Base-by-base conservation (phyloP, 495 filamentous ascomycete genomes). In the Aspergillus bertholletiae region DNA sequence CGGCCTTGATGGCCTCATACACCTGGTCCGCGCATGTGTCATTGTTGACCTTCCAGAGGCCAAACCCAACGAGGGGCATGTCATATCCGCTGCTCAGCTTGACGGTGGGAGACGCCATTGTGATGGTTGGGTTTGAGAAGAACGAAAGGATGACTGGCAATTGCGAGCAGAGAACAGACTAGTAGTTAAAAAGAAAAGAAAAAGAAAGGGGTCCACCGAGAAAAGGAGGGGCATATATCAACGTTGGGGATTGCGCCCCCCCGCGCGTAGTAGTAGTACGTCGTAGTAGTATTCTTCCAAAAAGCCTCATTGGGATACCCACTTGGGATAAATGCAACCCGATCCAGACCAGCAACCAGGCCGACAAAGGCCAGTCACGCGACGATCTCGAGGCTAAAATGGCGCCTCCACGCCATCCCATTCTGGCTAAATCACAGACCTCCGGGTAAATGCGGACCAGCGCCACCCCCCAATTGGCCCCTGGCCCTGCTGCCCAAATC, bases 1-100 rank as follows among this genome's bases (percentile, higher is more conserved):
- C 90, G 26, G 83, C 75, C 74, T 94, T 94, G 78, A 96, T 93
- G 62, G 90, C 90, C 54, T 92, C 83, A 77, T 95, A 94, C 60
- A 96, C 85, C 60, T 82, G 84, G 63, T 93, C 87, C 63, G 90
- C 84, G 66, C 82, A 85, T 47, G 84, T 87, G 32, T 83, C 81
- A 56, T 88, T 90, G 73, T 85, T 84, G 61, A 95, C 87, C 77
- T 94, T 96, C 90, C 90, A 96, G 45, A 95, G 80, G 55, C 80
- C 80, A 53, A 84, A 84, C 70, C 90, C 90, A 66, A 96, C 89
- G 67, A 89, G 80, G 65, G 90, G 90, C 90, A 96, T 96, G 58
- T 89, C 80, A 69, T 86, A 74, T 70, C 90, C 88, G 73, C 79
- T 87, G 76, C 78, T 91, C 53, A 95, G 83, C 77, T 89, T 93